These are phyloP conservation scores for Medicago lupulina DNA, from an alignment of 306 rosid species.

Conservation along the genomic window DNA sequence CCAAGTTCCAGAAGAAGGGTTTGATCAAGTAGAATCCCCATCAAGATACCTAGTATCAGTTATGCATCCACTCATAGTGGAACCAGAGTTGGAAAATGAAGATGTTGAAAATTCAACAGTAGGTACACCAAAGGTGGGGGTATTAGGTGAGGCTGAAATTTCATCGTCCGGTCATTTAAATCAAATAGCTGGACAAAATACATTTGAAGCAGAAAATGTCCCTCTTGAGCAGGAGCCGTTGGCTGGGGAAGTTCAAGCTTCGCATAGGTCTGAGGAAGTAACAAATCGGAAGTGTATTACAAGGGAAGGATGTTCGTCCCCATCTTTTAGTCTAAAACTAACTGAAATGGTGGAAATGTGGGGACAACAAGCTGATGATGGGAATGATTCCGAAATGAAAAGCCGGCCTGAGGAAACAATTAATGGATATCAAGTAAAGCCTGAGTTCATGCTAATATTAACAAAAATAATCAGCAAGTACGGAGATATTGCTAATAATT, in stretches of 20 bases:
- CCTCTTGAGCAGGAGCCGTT: neutral
- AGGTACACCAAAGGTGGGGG: neutral
- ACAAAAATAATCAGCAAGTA: neutral
- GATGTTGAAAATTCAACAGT: neutral
- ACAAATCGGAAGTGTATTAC: neutral
- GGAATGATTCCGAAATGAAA: neutral
- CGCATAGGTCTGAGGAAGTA: neutral
- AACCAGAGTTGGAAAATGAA: neutral
- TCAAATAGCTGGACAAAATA: neutral
- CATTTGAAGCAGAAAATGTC: neutral
- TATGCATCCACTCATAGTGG: neutral
- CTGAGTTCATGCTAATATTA: neutral
- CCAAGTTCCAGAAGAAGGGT: neutral
- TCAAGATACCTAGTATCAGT: no score
- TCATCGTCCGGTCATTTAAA: neutral
- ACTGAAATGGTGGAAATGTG: conserved; percentile 18
- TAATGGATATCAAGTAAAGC: conserved; percentile 29
- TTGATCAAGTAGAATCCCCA: no score
- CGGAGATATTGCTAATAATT: conserved; percentile 32
- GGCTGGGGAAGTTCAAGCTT: neutral
- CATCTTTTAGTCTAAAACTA: neutral
- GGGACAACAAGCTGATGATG: neutral
- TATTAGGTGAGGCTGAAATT: neutral
- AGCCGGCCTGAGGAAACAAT: neutral
- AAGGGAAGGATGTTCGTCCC: neutral